Evolutionary conservation across 2,329 filamentous ascomycete genomes (phyloP).

Genomic region (Colletotrichum paranaense): DNA sequence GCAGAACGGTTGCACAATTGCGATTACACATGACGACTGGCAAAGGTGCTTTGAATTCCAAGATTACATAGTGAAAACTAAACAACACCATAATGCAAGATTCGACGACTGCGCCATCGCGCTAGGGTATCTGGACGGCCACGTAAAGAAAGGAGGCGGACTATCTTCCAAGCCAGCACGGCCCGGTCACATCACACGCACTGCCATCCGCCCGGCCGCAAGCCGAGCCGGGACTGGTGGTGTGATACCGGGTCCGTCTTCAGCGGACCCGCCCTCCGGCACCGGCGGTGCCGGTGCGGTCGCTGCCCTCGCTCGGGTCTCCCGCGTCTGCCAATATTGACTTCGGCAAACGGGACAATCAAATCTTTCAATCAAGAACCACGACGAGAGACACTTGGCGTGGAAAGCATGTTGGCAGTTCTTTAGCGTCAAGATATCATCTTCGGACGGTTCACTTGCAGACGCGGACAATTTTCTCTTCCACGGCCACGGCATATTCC

Average conservation of each 20-base stretch:
- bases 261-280: constrained; percentile 11
- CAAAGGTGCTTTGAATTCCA: too few species aligned
- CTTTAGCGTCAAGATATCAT: constrained; percentile 49
- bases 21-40: too few species aligned
- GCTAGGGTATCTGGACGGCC: not conserved
- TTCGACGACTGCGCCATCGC: too few species aligned
- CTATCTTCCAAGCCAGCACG: not conserved
- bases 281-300: constrained; percentile 8
- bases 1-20: too few species aligned
- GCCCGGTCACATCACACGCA: not conserved
- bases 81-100: too few species aligned
- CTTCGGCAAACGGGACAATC: constrained; percentile 53
- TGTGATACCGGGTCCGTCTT: not conserved
- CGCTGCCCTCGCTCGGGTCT: constrained; percentile 21
- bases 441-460: constrained; percentile 35
- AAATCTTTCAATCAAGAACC: constrained; percentile 50
- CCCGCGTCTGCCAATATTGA: constrained; percentile 43
- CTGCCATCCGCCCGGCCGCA: not conserved
- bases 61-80: too few species aligned
- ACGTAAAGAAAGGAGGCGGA: not conserved
- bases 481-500: constrained; percentile 17
- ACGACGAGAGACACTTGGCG: constrained; percentile 50
- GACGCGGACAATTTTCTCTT: not conserved
- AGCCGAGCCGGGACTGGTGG: constrained; percentile 14
- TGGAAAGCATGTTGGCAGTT: constrained; percentile 53